Evolutionary conservation across 108 stramenopile species (phyloP), one percentile per base, ranked within the genome.

Genomic region (Cyclotella cryptica): DNA sequence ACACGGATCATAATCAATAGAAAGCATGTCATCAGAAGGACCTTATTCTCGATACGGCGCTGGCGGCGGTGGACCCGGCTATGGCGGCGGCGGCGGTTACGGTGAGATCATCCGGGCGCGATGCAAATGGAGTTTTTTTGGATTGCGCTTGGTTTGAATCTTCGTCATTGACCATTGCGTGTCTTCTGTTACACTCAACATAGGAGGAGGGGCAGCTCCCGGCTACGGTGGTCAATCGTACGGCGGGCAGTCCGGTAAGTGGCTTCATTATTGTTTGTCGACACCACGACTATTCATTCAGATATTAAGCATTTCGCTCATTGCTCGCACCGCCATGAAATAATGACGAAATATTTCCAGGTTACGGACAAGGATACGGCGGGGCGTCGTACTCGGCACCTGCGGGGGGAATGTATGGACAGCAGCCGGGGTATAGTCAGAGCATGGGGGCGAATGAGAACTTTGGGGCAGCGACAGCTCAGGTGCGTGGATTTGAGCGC

Each of bases 31-130:
- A 26, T 94, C 93, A 40, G 88, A 90, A 60, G 93, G 93, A 53
- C 93, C 93, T 40, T 94, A 94, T 87, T 90, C 89, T 55, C 78
- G 93, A 55, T 88, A 90, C 65, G 88, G 88, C 15, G 91, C 75
- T 63, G 86, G 83, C 45, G 73, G 89, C 64, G 90, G 90, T 29
- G 87, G 83, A 21, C 80, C 80, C 42, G 85, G 83, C 10, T 78
- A 80, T 55, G 84, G 84, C 27, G 86, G 70, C 24, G 74, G 70
- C 42, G 79, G 85, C 49, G 76, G 69, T 46, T 55, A 54, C 21
- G 85, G 85, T 26, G 54, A 43, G 28, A 42, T 41, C 19, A n/a
- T n/a, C 29, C 35, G 10, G 35, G 1, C 27, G 41, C 14, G 1
- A 8, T 2, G 80, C 77, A n/a, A 70, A 81, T 0, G 74, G 80